Evolutionary conservation across 257 asterid species (phyloP).

Genomic region (Nicotiana undulata): DNA sequence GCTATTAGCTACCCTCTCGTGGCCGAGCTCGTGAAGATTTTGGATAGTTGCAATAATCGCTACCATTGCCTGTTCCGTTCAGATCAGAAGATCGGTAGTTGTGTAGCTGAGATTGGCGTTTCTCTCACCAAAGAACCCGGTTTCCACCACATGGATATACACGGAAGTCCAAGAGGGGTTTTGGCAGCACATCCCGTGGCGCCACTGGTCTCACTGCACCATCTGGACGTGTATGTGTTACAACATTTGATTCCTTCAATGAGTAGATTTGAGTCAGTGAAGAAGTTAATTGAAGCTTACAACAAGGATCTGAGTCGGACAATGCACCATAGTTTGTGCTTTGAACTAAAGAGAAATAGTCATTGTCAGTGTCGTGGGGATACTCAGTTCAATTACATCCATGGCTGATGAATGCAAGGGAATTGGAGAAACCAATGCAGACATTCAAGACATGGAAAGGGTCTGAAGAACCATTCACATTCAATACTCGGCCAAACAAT

Average conservation of each 20-base stretch:
- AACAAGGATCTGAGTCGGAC: background rate
- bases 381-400: too few relatives aligned
- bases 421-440: too few relatives aligned
- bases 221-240: background rate
- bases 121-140: background rate
- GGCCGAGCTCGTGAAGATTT: background rate
- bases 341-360: too few relatives aligned
- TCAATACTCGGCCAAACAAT: background rate
- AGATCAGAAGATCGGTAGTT: slow-evolving; percentile 10
- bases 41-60: background rate
- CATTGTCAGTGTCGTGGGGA: too few relatives aligned
- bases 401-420: too few relatives aligned
- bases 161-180: background rate
- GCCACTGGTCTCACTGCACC: too few relatives aligned
- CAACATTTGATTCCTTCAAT: background rate
- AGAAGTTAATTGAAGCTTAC: slow-evolving; percentile 2
- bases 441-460: too few relatives aligned
- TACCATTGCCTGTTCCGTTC: background rate
- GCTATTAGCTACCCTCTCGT: background rate
- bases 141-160: slow-evolving; percentile 9
- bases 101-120: slow-evolving; percentile 7
- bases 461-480: too few relatives aligned
- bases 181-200: too few relatives aligned
- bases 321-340: background rate
- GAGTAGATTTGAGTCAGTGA: background rate